Base-by-base conservation (phyloP, 768 basidiomycete species). In the Tremella fuciformis region DNA sequence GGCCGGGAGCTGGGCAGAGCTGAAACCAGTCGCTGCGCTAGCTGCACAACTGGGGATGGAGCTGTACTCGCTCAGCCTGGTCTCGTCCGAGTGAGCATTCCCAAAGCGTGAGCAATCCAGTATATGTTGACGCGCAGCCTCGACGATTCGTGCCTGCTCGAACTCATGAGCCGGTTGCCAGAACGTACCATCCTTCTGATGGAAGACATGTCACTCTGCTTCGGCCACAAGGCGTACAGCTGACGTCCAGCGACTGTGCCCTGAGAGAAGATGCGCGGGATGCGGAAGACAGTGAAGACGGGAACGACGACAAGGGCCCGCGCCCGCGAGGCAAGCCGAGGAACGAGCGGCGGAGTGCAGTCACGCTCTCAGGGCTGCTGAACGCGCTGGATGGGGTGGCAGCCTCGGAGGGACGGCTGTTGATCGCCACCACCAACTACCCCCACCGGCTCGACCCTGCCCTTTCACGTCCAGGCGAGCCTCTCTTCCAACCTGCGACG, bases 371-470 rank as follows among this genome's bases (percentile, higher is more conserved):
- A 9, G 67, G 67, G 7, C 53, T 69, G 49, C 42, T 69, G 6
- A 69, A 69, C 48, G 67, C 63, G 2, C 51, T 69, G 7, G 64
- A 69, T 37, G 67, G 67, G 8, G 57, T 69, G 2, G 62, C 62
- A 3, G 39, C 57, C 7, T 41, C 58, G 7, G 62, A 66, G 37
- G 62, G 65, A 19, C 52, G 65, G 40, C 29, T 66, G 29, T 41
- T 60, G 53, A 60, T 66, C 48, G 63, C 58, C 40, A 66, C 65
- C 38, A 66, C 62, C 13, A 66, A 66, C 37, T 51, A 60, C 22
- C 9, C 53, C 8, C 51, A 60, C 3, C 48, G 34, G 7, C 50
- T 66, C 46, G 65, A 66, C 60, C 46, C 50, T 8, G 65, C 65
- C 7, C 37, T 66, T n/a, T 54, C 39, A 9, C 18, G 65, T 13